Percentiles rank a stretch among this genome's conserved stretches.
phyloP scores from a whole-genome alignment of 805 yeast genomes.

The Millerozyma miso region DNA sequence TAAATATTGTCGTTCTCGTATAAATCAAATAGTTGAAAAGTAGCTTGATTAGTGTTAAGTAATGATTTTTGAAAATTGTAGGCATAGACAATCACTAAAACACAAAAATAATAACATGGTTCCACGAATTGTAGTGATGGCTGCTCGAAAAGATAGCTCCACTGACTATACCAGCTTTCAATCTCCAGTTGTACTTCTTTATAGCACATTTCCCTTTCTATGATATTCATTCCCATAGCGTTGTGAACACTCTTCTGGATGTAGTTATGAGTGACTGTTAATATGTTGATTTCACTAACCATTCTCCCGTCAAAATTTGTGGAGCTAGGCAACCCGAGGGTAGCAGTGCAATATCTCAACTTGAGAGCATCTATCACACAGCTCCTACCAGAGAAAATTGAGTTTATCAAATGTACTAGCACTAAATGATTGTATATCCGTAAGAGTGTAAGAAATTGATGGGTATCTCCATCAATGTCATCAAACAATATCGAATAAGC shows the following conservation, averaged over 20 bases:
- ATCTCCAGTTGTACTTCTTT: slow-evolving; percentile 44
- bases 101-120: slow-evolving; percentile 61
- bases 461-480: slow-evolving; percentile 36
- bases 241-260: slow-evolving; percentile 37
- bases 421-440: slow-evolving; percentile 71
- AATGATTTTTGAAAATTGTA: slow-evolving; percentile 22
- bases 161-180: slow-evolving; percentile 59
- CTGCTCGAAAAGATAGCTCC: slow-evolving; percentile 66
- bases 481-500: slow-evolving; percentile 29
- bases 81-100: slow-evolving; percentile 46
- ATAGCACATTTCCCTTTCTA: slow-evolving; percentile 23
- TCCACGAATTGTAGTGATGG: slow-evolving; percentile 73
- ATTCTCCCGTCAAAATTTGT: slow-evolving; percentile 81
- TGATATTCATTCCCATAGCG: slow-evolving; percentile 7
- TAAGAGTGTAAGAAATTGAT: slow-evolving; percentile 51
- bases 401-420: slow-evolving; percentile 62
- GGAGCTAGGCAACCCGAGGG: slow-evolving; percentile 53
- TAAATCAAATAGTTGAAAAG: slow-evolving; percentile 3
- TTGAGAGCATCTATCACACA: slow-evolving; percentile 58
- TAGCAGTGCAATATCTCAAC: slow-evolving; percentile 53
- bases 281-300: slow-evolving; percentile 68
- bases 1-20: slow-evolving; percentile 19
- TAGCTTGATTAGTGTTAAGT: not conserved
- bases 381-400: slow-evolving; percentile 63
- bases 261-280: slow-evolving; percentile 54